Evolutionary conservation across 2,329 filamentous ascomycete genomes (phyloP), one percentile per base, ranked within the genome.

Genomic region (Aureobasidium leucospermi): DNA sequence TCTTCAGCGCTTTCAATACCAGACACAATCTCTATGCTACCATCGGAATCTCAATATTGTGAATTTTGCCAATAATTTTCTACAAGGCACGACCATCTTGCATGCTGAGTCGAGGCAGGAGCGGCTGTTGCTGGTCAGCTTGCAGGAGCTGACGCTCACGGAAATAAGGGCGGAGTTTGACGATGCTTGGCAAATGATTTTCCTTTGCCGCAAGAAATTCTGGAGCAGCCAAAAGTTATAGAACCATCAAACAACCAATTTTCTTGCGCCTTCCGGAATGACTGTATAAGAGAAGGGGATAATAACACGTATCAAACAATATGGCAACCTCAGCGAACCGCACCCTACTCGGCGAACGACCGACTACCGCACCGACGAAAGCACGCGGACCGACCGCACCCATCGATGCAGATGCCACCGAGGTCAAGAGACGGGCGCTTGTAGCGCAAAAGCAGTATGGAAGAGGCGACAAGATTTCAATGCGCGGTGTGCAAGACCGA

Each of bases 401-500:
- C 39, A 59, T 68, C 38, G 68, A 69, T 59, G 63, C 69, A 15
- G 71, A 74, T 57, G 67, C 69, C 51, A 67, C 65, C 8, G 68
- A 65, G 1, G 58, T 64, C 59, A 70, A 71, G 64, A 70, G 68
- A 64, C 65, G 69, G 49, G 66, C 69, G 62, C 63, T 65, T 39
- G 67, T 71, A 61, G 69, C 77, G 67, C 62, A 90, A 67, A 82
- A 85, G 68, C 81, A 81, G 58, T 99, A 99, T 75, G 94, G 94
- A 36, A 86, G 94, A 66, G 94, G 94, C 52, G 84, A 84, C 65
- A 83, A 83, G 63, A 87, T 96, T 66, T 81, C 87, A 61, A 80
- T 86, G 47, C 87, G 87, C 69, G 79, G 78, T 8, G 84, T 96
- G 67, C 88, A 86, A 68, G 91, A 97, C 79, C 95, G 89, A 80